Percentiles rank a stretch among this genome's conserved stretches.
These are phyloP conservation scores for Quercus engelmannii DNA, from an alignment of 306 rosid species.

Conservation along the genomic window DNA sequence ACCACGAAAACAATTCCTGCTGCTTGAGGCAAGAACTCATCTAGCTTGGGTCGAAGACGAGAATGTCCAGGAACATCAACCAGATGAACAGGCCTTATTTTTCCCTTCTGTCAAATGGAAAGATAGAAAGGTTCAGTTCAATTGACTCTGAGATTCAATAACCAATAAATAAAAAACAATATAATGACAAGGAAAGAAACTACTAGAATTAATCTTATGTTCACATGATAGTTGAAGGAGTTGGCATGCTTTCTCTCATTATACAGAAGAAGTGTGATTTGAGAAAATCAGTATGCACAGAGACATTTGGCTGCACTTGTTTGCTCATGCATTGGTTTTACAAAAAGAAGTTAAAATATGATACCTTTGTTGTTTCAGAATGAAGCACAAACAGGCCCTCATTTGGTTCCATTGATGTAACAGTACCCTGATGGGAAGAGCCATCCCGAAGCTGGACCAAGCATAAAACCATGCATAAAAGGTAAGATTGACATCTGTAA, in stretches of 20 bases:
- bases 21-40: slow-evolving; percentile 81
- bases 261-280: not conserved
- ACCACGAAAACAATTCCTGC: slow-evolving; percentile 84
- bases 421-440: slow-evolving; percentile 87
- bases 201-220: slow-evolving; percentile 6
- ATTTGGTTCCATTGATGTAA: slow-evolving; percentile 92
- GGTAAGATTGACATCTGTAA: not conserved
- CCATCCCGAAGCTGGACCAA: slow-evolving; percentile 78
- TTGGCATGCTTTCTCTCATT: not conserved
- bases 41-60: slow-evolving; percentile 85
- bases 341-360: not conserved
- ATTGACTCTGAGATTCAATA: not conserved
- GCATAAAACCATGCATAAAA: slow-evolving; percentile 20
- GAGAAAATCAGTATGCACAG: not conserved
- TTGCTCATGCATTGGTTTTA: not conserved
- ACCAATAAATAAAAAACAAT: slow-evolving; percentile 1
- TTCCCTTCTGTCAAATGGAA: slow-evolving; percentile 54
- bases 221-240: slow-evolving; percentile 3
- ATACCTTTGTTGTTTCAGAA: slow-evolving; percentile 70
- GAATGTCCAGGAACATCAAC: slow-evolving; percentile 97
- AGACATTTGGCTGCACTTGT: not conserved
- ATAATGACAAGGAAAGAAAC: slow-evolving; percentile 6
- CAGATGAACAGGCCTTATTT: slow-evolving; percentile 71
- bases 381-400: slow-evolving; percentile 83
- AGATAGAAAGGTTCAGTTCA: slow-evolving; percentile 6